These are phyloP conservation scores for Rhizopus microsporus DNA, from an alignment of 371 early-diverging fungal species.

Conservation along the genomic window DNA sequence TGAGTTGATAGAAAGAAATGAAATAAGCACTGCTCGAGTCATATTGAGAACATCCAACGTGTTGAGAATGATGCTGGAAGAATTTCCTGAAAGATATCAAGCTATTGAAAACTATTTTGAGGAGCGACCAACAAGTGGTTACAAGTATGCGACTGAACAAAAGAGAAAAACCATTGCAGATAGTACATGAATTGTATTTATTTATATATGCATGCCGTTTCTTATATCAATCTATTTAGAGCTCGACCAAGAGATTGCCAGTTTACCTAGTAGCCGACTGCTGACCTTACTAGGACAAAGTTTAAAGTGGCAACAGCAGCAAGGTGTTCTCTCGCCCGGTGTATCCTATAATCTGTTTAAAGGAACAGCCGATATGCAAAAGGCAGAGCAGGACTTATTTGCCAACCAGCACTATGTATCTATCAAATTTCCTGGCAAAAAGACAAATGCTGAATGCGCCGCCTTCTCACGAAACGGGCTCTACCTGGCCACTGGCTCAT, in stretches of 20 bases:
- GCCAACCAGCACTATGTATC: conserved; percentile 48
- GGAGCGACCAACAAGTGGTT: conserved; percentile 52
- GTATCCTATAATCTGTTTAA: conserved; percentile 75
- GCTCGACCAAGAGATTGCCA: conserved; percentile 25
- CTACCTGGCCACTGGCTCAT: conserved; percentile 83
- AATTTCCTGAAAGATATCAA: conserved; percentile 79
- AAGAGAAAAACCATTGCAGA: conserved; percentile 55
- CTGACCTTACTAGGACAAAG: conserved; percentile 82
- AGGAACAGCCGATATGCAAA: conserved; percentile 60
- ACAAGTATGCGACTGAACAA: conserved; percentile 59
- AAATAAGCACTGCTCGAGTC: conserved; percentile 82
- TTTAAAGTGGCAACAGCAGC: conserved; percentile 83
- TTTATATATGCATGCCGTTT: conserved; percentile 36
- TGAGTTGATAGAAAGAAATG: conserved; percentile 83
- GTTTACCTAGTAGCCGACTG: conserved; percentile 54
- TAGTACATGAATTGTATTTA: conserved; percentile 45
- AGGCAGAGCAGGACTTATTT: conserved; percentile 71
- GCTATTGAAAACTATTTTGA: conserved; percentile 76
- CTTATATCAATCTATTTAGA: conserved; percentile 1
- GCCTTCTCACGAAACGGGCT: conserved; percentile 84
- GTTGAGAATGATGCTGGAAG: conserved; percentile 72
- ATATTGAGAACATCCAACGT: conserved; percentile 87
- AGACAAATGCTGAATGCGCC: conserved; percentile 76
- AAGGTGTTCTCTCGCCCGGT: conserved; percentile 72
- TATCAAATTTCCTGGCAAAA: conserved; percentile 79